phyloP scores from a whole-genome alignment of 805 yeast genomes.

The Lachancea quebecensis region DNA sequence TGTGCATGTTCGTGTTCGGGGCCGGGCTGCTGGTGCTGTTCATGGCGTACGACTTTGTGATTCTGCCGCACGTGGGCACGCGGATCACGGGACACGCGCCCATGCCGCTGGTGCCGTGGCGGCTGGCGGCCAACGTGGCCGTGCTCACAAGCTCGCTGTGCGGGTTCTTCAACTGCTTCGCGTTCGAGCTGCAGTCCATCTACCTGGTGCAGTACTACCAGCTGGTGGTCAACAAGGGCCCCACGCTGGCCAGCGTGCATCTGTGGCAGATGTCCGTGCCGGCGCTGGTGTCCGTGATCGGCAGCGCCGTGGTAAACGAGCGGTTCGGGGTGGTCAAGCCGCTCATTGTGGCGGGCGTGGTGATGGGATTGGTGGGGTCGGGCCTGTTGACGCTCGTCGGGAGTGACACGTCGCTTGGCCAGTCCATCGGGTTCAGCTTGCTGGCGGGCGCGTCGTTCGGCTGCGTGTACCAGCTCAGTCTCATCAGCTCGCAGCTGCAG shows the following conservation, averaged over 20 bases:
- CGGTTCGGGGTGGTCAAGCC: conserved; percentile 34
- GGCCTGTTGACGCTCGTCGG: conserved; percentile 31
- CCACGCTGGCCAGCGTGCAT: conserved; percentile 24
- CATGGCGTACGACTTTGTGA: conserved; percentile 38
- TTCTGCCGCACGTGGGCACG: conserved; percentile 12
- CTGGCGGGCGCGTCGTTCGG: conserved; percentile 36
- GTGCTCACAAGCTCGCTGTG: conserved; percentile 16
- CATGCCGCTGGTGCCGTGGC: conserved; percentile 3
- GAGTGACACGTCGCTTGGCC: conserved; percentile 23
- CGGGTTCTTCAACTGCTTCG: conserved; percentile 15
- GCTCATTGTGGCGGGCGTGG: conserved; percentile 28
- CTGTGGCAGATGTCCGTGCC: conserved; percentile 19
- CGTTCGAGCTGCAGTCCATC: conserved; percentile 19
- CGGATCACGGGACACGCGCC: neutral
- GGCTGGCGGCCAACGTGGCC: neutral
- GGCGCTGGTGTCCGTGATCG: conserved; percentile 17
- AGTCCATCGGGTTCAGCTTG: conserved; percentile 34
- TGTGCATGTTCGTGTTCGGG: conserved; percentile 39
- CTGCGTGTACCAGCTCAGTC: conserved; percentile 28
- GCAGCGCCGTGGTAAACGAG: conserved; percentile 28
- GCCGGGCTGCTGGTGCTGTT: conserved; percentile 37
- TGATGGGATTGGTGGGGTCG: conserved; percentile 30
- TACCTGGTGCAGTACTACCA: conserved; percentile 26
- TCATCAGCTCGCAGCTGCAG: conserved; percentile 28
- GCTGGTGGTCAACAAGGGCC: conserved; percentile 17